phyloP scores from a whole-genome alignment of 768 basidiomycete genomes.

The Amanita molliuscula region DNA sequence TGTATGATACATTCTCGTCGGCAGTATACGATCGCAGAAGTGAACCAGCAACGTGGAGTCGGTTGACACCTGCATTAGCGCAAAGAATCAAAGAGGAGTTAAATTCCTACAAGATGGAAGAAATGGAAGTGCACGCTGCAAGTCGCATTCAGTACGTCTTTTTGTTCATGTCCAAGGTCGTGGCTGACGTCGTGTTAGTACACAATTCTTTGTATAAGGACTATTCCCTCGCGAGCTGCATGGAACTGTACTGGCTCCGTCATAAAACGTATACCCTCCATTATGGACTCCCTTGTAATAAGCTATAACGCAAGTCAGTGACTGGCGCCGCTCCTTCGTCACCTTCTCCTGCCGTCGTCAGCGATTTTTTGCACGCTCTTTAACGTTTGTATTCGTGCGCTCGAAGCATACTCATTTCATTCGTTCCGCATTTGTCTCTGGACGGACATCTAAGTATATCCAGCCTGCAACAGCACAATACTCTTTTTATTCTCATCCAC shows the following conservation, averaged over 20 bases:
- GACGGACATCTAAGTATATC: constrained; percentile 22
- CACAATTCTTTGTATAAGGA: constrained; percentile 78
- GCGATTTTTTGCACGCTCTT: constrained; percentile 4
- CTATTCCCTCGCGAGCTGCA: constrained; percentile 4
- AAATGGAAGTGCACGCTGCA: constrained; percentile 96
- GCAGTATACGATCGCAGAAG: constrained; percentile 89
- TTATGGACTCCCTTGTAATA: constrained; percentile 2
- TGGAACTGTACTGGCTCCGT: constrained; percentile 16
- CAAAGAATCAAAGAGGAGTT: constrained; percentile 97
- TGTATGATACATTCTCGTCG: constrained; percentile 94
- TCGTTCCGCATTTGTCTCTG: constrained; percentile 18
- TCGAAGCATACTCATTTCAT: constrained; percentile 10
- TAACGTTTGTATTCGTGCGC: constrained; percentile 2
- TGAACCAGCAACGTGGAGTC: constrained; percentile 95
- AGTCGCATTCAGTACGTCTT: constrained; percentile 79
- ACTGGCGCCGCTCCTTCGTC: constrained; percentile 5
- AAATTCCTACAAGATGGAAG: constrained; percentile 98
- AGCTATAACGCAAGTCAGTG: constrained; percentile 5
- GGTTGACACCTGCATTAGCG: constrained; percentile 87
- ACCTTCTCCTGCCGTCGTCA: neutral
- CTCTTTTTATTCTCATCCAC: neutral
- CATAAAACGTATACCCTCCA: constrained; percentile 12
- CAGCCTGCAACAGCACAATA: constrained; percentile 7
- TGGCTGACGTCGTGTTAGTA: constrained; percentile 31
- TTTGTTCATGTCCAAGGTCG: neutral